Conservation (phyloP, 306 rosid species). For the Cucurbita maxima region DNA sequence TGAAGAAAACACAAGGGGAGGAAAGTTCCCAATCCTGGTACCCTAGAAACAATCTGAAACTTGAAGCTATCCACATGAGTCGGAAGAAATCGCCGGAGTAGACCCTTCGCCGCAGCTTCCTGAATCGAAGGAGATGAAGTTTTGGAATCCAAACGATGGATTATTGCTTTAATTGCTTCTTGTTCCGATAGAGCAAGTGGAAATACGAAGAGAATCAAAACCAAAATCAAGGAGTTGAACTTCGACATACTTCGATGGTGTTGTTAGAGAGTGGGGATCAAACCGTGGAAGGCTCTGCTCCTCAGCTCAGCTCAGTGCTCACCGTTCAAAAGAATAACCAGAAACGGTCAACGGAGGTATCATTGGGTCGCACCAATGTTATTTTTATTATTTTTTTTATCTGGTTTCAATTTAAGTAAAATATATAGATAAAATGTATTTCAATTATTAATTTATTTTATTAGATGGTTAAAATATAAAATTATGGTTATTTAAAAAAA, state of each 20-base stretch:
- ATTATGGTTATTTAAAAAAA: no score
- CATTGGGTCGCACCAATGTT: background rate
- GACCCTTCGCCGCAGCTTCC: constrained; percentile 53
- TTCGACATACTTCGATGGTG: constrained; percentile 20
- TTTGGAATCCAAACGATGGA: constrained; percentile 53
- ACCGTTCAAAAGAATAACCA: background rate
- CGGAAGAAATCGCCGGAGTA: constrained; percentile 61
- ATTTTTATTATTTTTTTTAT: no score
- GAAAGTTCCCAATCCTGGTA: background rate
- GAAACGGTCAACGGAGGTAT: background rate
- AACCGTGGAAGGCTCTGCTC: background rate
- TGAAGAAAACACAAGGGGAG: background rate
- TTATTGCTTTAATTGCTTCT: constrained; percentile 42
- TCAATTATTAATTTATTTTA: no score
- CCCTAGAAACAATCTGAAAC: constrained; percentile 56
- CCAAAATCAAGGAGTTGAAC: constrained; percentile 22
- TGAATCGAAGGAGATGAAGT: constrained; percentile 49
- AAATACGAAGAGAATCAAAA: constrained; percentile 20
- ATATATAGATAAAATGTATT: no score
- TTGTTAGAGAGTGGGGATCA: background rate
- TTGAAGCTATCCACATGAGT: constrained; percentile 17
- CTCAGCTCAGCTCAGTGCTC: background rate
- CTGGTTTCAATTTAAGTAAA: no score
- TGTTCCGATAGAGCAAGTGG: constrained; percentile 19
- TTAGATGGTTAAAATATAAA: no score